A percentile compares a stretch with the other conserved stretches of the same genome.
These are phyloP conservation scores for Plasmodium cynomolgi DNA, from an alignment of 169 alveolate species.

Conservation along the genomic window DNA sequence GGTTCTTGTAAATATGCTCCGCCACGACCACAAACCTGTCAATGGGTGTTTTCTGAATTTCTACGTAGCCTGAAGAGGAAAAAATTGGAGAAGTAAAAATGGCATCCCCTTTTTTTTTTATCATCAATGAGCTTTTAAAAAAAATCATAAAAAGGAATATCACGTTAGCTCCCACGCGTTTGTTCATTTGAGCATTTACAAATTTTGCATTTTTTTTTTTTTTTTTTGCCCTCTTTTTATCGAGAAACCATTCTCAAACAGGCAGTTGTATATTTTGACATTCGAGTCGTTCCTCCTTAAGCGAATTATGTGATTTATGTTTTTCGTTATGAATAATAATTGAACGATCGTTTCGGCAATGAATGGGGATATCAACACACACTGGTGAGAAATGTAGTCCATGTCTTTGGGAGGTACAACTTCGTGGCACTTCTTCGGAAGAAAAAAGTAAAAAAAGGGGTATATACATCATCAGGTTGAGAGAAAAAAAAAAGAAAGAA, in stretches of 20 bases:
- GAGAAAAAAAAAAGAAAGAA: not conserved
- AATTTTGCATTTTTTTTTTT: not conserved
- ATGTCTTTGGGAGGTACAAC: constrained; percentile 14
- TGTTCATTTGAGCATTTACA: not conserved
- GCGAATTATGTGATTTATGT: constrained; percentile 56
- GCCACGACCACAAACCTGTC: constrained; percentile 50
- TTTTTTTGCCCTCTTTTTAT: constrained; percentile 1
- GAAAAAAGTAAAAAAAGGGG: not conserved
- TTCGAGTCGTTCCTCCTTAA: constrained; percentile 16
- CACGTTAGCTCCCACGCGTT: not conserved
- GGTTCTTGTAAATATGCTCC: constrained; percentile 24
- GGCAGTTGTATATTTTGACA: constrained; percentile 48
- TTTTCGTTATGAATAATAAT: constrained; percentile 52
- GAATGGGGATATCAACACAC: constrained; percentile 72
- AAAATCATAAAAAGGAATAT: not conserved
- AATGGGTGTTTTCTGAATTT: constrained; percentile 66
- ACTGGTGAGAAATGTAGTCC: constrained; percentile 29
- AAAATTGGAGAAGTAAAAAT: not conserved
- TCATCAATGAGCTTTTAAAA: not conserved
- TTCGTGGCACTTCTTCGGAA: not conserved
- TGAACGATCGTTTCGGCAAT: constrained; percentile 70
- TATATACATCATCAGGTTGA: not conserved
- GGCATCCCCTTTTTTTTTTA: not conserved
- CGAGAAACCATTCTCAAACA: constrained; percentile 47
- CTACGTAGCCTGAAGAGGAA: constrained; percentile 46